Evolutionary conservation across 345 rosid species (phyloP).

Genomic region (Arabis hirsuta): DNA sequence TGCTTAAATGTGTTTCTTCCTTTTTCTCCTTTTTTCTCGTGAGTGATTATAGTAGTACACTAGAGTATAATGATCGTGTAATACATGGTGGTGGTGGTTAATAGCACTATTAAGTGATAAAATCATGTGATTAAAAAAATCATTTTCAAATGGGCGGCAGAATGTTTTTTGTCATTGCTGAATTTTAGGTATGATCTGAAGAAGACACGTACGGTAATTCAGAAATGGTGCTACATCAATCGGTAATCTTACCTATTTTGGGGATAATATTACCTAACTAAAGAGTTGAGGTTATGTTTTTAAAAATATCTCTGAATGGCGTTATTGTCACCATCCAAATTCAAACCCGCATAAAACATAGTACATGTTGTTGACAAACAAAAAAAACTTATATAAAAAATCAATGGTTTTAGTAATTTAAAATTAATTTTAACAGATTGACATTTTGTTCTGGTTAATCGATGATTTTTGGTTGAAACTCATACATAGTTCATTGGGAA

Average conservation of each 20-base stretch:
- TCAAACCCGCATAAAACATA: too few species aligned
- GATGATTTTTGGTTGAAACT: too few species aligned
- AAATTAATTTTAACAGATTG: neutral
- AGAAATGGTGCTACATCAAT: conserved; percentile 13
- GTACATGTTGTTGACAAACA: neutral
- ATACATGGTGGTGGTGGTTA: conserved; percentile 23
- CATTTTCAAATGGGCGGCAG: conserved; percentile 14
- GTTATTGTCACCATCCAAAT: too few species aligned
- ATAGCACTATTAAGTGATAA: conserved; percentile 8
- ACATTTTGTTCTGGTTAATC: too few species aligned
- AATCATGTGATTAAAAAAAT: conserved; percentile 21
- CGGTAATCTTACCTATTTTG: conserved; percentile 14
- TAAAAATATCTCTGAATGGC: neutral
- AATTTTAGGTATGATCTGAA: conserved; percentile 28
- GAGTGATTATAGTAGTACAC: conserved; percentile 20
- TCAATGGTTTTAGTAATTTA: neutral
- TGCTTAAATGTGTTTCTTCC: conserved; percentile 26
- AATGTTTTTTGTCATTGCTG: conserved; percentile 14
- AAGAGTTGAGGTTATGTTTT: neutral
- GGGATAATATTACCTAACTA: conserved; percentile 12
- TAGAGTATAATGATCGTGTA: conserved; percentile 20
- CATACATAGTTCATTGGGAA: too few species aligned
- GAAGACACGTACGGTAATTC: conserved; percentile 26
- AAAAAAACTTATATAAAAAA: neutral
- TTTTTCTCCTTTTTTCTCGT: neutral